phyloP scores from a whole-genome alignment of 768 basidiomycete species.

The Lactifluus subvellereus region DNA sequence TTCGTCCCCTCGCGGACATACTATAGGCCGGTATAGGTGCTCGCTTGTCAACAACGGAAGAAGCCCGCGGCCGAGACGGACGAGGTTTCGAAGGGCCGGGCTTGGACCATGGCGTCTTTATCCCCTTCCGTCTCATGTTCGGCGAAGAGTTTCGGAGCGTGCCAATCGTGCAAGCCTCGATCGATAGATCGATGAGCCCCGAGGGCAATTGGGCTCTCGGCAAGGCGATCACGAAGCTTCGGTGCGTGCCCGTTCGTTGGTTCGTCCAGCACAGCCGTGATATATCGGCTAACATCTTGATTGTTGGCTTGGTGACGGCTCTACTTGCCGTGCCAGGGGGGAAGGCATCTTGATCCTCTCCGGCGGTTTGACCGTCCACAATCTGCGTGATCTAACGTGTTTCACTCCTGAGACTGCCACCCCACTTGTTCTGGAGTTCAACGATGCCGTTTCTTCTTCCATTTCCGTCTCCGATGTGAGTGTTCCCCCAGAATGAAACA shows the following conservation, averaged over 20 bases:
- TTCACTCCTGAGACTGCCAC: constrained; percentile 47
- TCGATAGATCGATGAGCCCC: constrained; percentile 55
- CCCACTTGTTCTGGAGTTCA: constrained; percentile 48
- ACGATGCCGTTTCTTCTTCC: constrained; percentile 53
- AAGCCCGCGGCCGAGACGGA: constrained; percentile 60
- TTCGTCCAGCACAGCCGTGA: not conserved
- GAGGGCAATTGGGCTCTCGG: constrained; percentile 62
- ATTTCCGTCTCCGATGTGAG: constrained; percentile 46
- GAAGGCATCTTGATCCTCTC: constrained; percentile 65
- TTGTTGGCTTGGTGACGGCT: not conserved
- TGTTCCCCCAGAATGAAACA: constrained; percentile 9
- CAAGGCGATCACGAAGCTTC: constrained; percentile 50
- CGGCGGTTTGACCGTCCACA: constrained; percentile 66
- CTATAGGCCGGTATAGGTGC: constrained; percentile 48
- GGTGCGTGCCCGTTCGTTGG: constrained; percentile 35
- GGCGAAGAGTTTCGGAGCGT: constrained; percentile 54
- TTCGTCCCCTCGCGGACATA: not conserved
- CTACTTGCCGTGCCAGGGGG: constrained; percentile 34
- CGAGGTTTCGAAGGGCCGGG: constrained; percentile 60
- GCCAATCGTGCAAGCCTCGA: constrained; percentile 67
- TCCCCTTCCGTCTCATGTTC: constrained; percentile 78
- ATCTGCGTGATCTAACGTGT: constrained; percentile 48
- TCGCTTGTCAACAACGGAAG: constrained; percentile 42
- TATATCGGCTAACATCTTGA: not conserved
- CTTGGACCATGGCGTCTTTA: constrained; percentile 74